Evolutionary conservation across 1,284 basidiomycete genomes (phyloP).

Genomic region (Phenoliferia sp.): DNA sequence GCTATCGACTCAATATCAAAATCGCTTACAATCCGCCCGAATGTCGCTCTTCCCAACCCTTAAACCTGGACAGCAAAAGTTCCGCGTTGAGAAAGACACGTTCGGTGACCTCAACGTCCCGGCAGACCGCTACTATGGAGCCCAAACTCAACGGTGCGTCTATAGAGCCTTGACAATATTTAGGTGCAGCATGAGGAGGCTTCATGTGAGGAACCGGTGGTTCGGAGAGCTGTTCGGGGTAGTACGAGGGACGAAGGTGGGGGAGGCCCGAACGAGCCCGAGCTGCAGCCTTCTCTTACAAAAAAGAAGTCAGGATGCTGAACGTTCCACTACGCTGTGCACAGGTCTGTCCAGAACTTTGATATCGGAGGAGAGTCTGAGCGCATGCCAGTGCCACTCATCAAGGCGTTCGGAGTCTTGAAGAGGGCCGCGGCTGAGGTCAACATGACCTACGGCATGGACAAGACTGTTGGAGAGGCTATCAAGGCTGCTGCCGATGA

Average conservation of each 20-base stretch:
- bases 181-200: neutral
- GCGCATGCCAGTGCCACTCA: conserved; percentile 86
- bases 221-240: neutral
- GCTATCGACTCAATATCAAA: neutral
- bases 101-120: conserved; percentile 92
- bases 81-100: conserved; percentile 64
- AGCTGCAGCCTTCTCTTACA: neutral
- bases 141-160: conserved; percentile 86
- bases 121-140: conserved; percentile 94
- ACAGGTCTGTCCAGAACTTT: conserved; percentile 90
- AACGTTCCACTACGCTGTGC: neutral
- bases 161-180: neutral
- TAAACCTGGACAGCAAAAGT: conserved; percentile 31
- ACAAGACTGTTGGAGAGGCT: conserved; percentile 79
- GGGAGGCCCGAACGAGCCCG: neutral
- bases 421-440: conserved; percentile 96
- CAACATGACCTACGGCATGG: conserved; percentile 85
- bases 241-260: no score
- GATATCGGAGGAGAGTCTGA: conserved; percentile 95
- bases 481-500: conserved; percentile 95
- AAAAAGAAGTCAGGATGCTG: neutral
- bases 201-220: neutral
- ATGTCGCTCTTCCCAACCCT: conserved; percentile 22
- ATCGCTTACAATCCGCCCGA: neutral
- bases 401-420: conserved; percentile 95